Conservation (phyloP, 164 flowering plant species). For the Sextonia rubra region DNA sequence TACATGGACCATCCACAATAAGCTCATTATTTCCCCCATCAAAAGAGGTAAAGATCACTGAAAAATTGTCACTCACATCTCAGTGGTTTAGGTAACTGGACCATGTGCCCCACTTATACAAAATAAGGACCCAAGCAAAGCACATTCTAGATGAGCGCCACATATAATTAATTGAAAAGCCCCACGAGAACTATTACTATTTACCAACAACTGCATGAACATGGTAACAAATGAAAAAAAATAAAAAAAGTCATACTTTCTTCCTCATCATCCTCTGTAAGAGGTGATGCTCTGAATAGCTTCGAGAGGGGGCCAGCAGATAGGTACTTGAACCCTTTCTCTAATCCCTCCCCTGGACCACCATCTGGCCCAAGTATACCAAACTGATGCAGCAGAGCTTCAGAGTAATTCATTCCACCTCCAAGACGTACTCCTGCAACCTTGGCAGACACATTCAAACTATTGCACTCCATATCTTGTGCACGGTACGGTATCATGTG, state of each 20-base stretch:
- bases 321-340: conserved; percentile 72
- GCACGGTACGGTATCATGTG: conserved; percentile 77
- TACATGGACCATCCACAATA: no score
- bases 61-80: no score
- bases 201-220: neutral
- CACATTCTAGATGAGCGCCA: no score
- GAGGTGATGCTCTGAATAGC: conserved; percentile 63
- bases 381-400: conserved; percentile 85
- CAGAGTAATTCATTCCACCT: conserved; percentile 95
- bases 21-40: no score
- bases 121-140: no score
- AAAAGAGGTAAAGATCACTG: no score
- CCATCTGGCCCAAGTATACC: conserved; percentile 95
- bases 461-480: conserved; percentile 63
- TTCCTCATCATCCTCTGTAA: conserved; percentile 30
- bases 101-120: no score
- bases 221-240: conserved; percentile 4
- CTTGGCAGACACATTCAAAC: conserved; percentile 70
- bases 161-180: no score
- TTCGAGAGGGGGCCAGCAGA: conserved; percentile 75
- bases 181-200: no score
- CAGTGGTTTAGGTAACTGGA: no score
- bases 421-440: conserved; percentile 86
- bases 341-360: conserved; percentile 84
- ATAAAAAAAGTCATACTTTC: conserved; percentile 37